Percentiles rank a stretch among this genome's conserved stretches.
These are phyloP conservation scores for Ceratonia siliqua DNA, from an alignment of 306 rosid genomes.

Conservation along the genomic window DNA sequence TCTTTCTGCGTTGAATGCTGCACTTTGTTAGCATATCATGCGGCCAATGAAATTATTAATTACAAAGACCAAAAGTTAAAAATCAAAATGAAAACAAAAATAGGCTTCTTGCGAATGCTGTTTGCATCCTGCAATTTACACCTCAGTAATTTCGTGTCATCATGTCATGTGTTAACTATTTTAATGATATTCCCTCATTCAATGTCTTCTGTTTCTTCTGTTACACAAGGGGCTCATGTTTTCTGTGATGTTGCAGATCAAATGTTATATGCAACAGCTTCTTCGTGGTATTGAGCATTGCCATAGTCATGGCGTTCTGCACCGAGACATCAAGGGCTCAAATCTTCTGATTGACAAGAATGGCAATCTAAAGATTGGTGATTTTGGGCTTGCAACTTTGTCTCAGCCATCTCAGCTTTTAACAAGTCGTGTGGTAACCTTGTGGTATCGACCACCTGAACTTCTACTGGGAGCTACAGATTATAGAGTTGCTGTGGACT, in stretches of 20 bases:
- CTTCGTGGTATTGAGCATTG: constrained; percentile 87
- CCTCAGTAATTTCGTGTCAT: neutral
- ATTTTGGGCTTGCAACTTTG: constrained; percentile 81
- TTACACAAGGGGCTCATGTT: constrained; percentile 17
- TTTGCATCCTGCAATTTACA: neutral
- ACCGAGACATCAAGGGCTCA: constrained; percentile 90
- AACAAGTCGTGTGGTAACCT: constrained; percentile 88
- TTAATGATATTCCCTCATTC: constrained; percentile 4
- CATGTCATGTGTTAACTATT: constrained; percentile 59
- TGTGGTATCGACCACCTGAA: constrained; percentile 95
- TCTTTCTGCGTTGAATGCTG: neutral
- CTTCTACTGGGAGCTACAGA: constrained; percentile 82
- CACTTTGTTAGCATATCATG: constrained; percentile 2
- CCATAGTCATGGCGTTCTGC: constrained; percentile 79
- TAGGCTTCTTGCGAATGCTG: neutral
- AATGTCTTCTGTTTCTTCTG: constrained; percentile 28
- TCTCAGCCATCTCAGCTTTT: constrained; percentile 60
- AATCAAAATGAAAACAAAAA: neutral
- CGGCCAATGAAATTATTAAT: neutral
- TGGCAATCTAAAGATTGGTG: constrained; percentile 81
- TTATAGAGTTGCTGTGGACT: constrained; percentile 78
- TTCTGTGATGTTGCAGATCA: constrained; percentile 53
- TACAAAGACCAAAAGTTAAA: neutral
- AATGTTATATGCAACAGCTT: constrained; percentile 82
- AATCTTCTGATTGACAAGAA: constrained; percentile 70